Evolutionary conservation across 2,329 filamentous ascomycete species (phyloP).

Genomic region (Amylocarpus encephaloides): DNA sequence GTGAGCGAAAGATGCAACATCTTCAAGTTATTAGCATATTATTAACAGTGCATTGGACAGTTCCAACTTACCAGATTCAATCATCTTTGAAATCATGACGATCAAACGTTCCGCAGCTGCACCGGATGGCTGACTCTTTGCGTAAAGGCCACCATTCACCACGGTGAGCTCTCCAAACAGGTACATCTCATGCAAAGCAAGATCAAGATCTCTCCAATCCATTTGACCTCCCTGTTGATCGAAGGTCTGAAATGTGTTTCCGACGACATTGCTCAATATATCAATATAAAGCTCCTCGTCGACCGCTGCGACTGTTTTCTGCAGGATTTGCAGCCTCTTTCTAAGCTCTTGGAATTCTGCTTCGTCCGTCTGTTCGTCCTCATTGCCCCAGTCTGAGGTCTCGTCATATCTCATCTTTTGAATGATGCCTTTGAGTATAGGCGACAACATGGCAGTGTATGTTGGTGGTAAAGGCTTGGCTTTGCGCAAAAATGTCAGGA

Average conservation of each 20-base stretch:
- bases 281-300: conserved; percentile 86
- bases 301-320: conserved; percentile 86
- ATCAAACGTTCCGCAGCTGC: conserved; percentile 75
- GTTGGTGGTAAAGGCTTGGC: conserved; percentile 64
- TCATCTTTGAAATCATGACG: conserved; percentile 93
- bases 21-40: conserved; percentile 40
- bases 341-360: conserved; percentile 94
- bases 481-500: conserved; percentile 85
- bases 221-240: conserved; percentile 67
- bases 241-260: conserved; percentile 75
- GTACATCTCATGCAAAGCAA: conserved; percentile 92
- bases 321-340: conserved; percentile 80
- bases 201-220: conserved; percentile 91
- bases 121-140: conserved; percentile 75
- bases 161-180: conserved; percentile 92
- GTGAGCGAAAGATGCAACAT: conserved; percentile 78
- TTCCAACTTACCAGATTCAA: conserved; percentile 67
- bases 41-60: conserved; percentile 2
- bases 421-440: conserved; percentile 86
- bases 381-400: conserved; percentile 85
- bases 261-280: conserved; percentile 81
- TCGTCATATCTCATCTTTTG: conserved; percentile 97
- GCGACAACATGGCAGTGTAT: conserved; percentile 76
- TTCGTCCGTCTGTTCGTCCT: conserved; percentile 92
- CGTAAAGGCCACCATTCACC: conserved; percentile 77